These are phyloP conservation scores for Dioscorea cayenensis DNA, from an alignment of 116 monocot genomes.

Conservation along the genomic window DNA sequence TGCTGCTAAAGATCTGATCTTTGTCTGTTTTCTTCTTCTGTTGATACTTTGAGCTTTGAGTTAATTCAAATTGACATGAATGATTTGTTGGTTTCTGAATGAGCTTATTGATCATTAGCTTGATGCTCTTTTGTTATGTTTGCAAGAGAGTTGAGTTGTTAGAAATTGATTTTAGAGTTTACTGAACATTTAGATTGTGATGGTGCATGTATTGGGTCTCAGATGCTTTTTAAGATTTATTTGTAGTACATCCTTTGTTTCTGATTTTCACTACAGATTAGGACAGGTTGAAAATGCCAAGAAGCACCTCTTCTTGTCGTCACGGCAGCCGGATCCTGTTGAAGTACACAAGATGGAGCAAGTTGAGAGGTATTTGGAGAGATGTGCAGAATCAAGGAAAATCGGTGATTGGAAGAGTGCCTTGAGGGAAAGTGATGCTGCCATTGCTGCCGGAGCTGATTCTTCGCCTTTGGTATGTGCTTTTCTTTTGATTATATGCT, in stretches of 20 bases:
- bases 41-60: neutral
- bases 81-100: no score
- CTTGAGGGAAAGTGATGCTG: conserved; percentile 43
- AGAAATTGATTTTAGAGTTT: no score
- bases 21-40: neutral
- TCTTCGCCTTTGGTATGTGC: conserved; percentile 39
- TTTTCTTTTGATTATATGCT: no score
- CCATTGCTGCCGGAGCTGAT: conserved; percentile 48
- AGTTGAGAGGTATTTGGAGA: conserved; percentile 34
- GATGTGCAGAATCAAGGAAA: conserved; percentile 30
- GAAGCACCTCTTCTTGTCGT: conserved; percentile 19
- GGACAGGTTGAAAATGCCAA: conserved; percentile 50
- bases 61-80: neutral
- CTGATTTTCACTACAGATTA: conserved; percentile 25
- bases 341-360: conserved; percentile 48
- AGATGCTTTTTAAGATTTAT: neutral
- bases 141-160: no score
- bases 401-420: conserved; percentile 45
- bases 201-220: neutral
- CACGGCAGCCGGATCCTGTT: conserved; percentile 17
- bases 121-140: no score
- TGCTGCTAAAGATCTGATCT: neutral
- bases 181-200: neutral
- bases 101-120: no score
- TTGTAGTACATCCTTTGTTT: neutral